Conservation (phyloP, 2,329 filamentous ascomycete species). For the Whalleya microplaca region DNA sequence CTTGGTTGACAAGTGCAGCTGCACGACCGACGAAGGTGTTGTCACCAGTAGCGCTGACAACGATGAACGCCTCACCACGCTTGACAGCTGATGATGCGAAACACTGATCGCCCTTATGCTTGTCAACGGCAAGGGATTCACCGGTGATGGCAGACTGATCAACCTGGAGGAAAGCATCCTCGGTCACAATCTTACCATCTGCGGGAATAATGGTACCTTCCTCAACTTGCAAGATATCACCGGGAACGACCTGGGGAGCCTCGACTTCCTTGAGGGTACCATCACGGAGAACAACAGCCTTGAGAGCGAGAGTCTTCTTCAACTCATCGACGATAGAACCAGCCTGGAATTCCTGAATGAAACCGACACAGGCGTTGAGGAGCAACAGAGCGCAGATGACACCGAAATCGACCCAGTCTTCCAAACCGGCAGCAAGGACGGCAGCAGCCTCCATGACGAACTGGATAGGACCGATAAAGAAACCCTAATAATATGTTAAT, state of each 20-base stretch:
- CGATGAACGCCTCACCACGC: slow-evolving; percentile 83
- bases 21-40: slow-evolving; percentile 89
- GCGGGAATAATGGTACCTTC: slow-evolving; percentile 92
- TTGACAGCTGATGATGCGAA: slow-evolving; percentile 89
- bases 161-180: slow-evolving; percentile 83
- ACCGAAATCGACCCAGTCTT: slow-evolving; percentile 92
- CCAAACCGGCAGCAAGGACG: slow-evolving; percentile 78
- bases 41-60: slow-evolving; percentile 84
- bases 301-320: slow-evolving; percentile 87
- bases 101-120: slow-evolving; percentile 79
- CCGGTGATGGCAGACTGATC: slow-evolving; percentile 93
- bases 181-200: slow-evolving; percentile 83
- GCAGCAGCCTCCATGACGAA: slow-evolving; percentile 93
- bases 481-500: slow-evolving; percentile 46
- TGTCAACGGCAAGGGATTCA: slow-evolving; percentile 89
- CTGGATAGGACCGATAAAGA: slow-evolving; percentile 88
- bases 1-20: slow-evolving; percentile 81
- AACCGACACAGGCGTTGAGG: slow-evolving; percentile 84
- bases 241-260: slow-evolving; percentile 82
- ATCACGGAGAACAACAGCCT: slow-evolving; percentile 85
- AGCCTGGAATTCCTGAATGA: slow-evolving; percentile 87
- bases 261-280: slow-evolving; percentile 77
- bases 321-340: slow-evolving; percentile 89
- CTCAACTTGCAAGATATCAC: slow-evolving; percentile 87
- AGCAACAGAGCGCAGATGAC: slow-evolving; percentile 84